Conservation (phyloP, 2,329 filamentous ascomycete species). For the Alternaria atra region DNA sequence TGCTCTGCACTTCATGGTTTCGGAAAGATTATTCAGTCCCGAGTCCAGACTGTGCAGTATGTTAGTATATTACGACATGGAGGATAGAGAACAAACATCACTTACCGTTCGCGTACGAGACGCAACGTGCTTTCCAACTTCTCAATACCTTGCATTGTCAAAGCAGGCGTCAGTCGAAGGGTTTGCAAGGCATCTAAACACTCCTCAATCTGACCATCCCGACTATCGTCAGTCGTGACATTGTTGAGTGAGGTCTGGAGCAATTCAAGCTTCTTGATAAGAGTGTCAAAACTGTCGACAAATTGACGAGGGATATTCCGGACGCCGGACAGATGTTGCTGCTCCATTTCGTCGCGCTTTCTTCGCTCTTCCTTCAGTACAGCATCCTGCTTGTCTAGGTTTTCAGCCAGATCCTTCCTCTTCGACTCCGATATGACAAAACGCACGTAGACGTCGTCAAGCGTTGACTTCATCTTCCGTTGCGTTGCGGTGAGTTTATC, state of each 20-base stretch:
- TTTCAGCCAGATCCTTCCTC: constrained; percentile 20
- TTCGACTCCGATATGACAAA: constrained; percentile 23
- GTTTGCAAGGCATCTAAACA: constrained; percentile 28
- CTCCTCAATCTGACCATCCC: constrained; percentile 21
- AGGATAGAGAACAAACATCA: not conserved
- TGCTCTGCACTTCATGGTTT: not conserved
- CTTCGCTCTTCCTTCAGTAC: constrained; percentile 32
- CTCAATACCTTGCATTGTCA: constrained; percentile 31
- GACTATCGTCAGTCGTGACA: not conserved
- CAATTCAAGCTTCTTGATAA: constrained; percentile 25
- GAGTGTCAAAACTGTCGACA: constrained; percentile 9
- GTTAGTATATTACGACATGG: constrained; percentile 10
- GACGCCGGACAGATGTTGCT: constrained; percentile 26
- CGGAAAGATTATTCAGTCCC: constrained; percentile 23
- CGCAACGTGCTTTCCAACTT: constrained; percentile 37
- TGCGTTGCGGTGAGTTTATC: constrained; percentile 22
- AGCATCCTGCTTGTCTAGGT: constrained; percentile 18
- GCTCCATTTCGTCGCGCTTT: constrained; percentile 33
- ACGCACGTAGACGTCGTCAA: constrained; percentile 28
- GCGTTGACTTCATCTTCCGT: constrained; percentile 17
- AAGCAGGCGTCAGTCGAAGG: constrained; percentile 23
- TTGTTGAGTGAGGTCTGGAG: constrained; percentile 23
- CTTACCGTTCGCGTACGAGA: constrained; percentile 33
- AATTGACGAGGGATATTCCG: constrained; percentile 28
- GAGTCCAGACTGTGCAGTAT: constrained; percentile 25